These are phyloP conservation scores for Leishmania aethiopica DNA, from an alignment of 208 protist species.

Conservation along the genomic window DNA sequence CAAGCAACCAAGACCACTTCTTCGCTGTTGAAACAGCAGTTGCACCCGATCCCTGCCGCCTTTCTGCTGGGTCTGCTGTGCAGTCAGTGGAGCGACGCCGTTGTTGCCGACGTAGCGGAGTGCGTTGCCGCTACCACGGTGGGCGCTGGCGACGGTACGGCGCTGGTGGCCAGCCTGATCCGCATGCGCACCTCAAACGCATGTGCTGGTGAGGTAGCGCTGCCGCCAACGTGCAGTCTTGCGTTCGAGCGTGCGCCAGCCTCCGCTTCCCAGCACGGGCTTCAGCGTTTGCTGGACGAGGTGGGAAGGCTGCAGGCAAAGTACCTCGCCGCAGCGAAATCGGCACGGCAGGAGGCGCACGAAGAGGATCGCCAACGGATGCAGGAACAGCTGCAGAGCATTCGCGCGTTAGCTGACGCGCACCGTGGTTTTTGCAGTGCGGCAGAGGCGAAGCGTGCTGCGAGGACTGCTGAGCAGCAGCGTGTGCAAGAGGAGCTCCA, in stretches of 20 bases:
- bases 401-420: constrained; percentile 3
- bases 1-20: not conserved
- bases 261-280: not conserved
- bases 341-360: not conserved
- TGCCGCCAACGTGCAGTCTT: not conserved
- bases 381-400: constrained; percentile 11
- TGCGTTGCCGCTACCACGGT: not conserved
- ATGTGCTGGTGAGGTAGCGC: not conserved
- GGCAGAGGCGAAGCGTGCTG: not conserved
- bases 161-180: constrained; percentile 6
- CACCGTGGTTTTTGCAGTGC: constrained; percentile 13
- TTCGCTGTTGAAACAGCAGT: not conserved
- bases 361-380: constrained; percentile 6
- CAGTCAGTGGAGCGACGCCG: not conserved
- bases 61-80: constrained; percentile 14
- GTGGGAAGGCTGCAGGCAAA: not conserved
- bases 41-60: not conserved
- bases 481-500: constrained; percentile 28
- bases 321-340: not conserved
- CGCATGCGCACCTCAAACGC: not conserved
- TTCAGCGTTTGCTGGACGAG: constrained; percentile 17
- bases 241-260: not conserved
- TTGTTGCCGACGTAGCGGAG: constrained; percentile 10
- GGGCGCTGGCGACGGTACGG: not conserved
- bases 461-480: constrained; percentile 20